These are phyloP conservation scores for Lasiodiplodia sp. DNA, from an alignment of 2,329 filamentous ascomycete species.

Conservation along the genomic window DNA sequence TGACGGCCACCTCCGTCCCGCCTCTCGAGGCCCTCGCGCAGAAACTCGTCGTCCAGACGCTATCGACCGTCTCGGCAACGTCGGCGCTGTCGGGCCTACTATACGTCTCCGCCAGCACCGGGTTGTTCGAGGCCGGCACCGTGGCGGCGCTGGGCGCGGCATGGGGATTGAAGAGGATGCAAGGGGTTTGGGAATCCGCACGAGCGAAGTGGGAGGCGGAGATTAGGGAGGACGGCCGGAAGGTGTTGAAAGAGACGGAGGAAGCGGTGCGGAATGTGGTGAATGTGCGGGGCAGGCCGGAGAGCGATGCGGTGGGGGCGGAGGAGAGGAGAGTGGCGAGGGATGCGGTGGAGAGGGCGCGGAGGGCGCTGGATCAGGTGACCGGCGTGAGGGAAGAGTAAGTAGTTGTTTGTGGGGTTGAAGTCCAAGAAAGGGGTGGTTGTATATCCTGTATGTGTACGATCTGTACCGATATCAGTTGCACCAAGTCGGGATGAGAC, in stretches of 20 bases:
- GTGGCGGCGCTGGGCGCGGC: slow-evolving; percentile 66
- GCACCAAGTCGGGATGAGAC: not conserved
- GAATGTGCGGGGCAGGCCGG: slow-evolving; percentile 51
- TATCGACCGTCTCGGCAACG: slow-evolving; percentile 70
- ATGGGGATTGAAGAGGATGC: slow-evolving; percentile 64
- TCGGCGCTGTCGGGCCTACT: slow-evolving; percentile 63
- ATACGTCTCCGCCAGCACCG: slow-evolving; percentile 59
- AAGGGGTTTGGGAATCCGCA: slow-evolving; percentile 65
- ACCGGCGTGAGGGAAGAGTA: not conserved
- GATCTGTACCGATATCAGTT: not conserved
- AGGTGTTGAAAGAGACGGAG: slow-evolving; percentile 63
- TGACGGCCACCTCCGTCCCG: slow-evolving; percentile 51
- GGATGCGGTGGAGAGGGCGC: slow-evolving; percentile 55
- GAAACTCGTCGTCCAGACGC: slow-evolving; percentile 70
- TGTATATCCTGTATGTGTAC: slow-evolving; percentile 19
- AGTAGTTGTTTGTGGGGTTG: too few species aligned
- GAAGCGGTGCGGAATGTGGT: slow-evolving; percentile 54
- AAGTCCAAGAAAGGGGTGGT: not conserved
- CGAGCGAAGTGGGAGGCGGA: slow-evolving; percentile 60
- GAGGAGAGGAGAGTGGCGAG: slow-evolving; percentile 41
- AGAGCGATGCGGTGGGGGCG: slow-evolving; percentile 28
- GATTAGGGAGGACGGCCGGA: slow-evolving; percentile 64
- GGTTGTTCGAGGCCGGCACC: slow-evolving; percentile 64
- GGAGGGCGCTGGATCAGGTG: slow-evolving; percentile 54
- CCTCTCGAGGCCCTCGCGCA: slow-evolving; percentile 55